Evolutionary conservation across 2,329 filamentous ascomycete genomes (phyloP), one percentile per base, ranked within the genome.

Genomic region (Xylaria sp.): DNA sequence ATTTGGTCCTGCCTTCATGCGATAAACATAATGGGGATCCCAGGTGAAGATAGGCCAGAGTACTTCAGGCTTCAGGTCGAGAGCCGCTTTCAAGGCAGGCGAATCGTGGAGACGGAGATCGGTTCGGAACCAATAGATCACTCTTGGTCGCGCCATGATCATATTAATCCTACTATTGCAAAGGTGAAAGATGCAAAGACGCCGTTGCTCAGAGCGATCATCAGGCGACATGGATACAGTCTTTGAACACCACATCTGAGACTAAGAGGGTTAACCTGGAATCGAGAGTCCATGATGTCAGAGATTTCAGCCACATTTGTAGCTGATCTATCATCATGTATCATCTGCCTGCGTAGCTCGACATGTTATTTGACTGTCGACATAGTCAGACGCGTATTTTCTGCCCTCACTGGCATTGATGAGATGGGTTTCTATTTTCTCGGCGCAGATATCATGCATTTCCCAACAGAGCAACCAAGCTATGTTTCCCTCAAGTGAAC

Each of bases 21-120:
- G 81, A 70, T 91, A 91, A 30, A 92, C 87, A 70, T 92, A 92
- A 71, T 92, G 87, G 59, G 88, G 88, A 70, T 91, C 89, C 87
- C 88, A 92, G 1, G 86, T 90, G 80, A 89, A 92, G 51, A 92
- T 82, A 0, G 88, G 89, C 77, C 87, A 92, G 30, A 92, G 76
- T 18, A 81, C 83, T 55, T 82, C 81, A 1, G 89, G 87, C 0
- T 88, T 78, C 5, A 92, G 78, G 59, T 88, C 86, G 6, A 92
- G 74, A 0, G 89, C 89, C 1, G 88, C 87, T 70, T 86, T 81
- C 30, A 92, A 76, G 1, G 88, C 88, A 7, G 88, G 88, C 0
- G 87, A 91, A 72, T 92, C 89, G 73, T 92, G 88, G 2, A 92
- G 81, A 18, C 89, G 85, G 9, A 92, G 78, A 70, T 92, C 89